Percentiles rank a stretch among this genome's conserved stretches.
phyloP scores from a whole-genome alignment of 257 asterid genomes.

The Penstemon newberryi region DNA sequence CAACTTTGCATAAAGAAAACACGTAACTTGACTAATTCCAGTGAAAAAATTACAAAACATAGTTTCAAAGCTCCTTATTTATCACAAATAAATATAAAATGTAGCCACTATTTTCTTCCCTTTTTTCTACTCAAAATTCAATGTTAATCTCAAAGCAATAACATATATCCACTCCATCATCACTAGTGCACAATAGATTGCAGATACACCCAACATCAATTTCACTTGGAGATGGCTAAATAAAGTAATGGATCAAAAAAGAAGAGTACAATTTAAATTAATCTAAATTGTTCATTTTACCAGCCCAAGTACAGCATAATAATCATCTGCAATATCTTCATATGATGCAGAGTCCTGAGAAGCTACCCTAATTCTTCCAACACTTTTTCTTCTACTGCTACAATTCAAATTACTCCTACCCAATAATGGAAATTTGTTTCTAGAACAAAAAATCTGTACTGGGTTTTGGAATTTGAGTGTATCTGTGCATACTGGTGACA shows the following conservation, averaged over 20 bases:
- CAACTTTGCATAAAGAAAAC: too few relatives aligned
- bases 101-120: background rate
- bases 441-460: slow-evolving; percentile 42
- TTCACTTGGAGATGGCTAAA: too few relatives aligned
- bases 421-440: slow-evolving; percentile 39
- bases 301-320: slow-evolving; percentile 82
- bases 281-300: slow-evolving; percentile 34
- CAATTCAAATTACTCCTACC: slow-evolving; percentile 42
- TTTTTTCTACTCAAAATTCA: background rate
- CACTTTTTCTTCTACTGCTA: slow-evolving; percentile 47
- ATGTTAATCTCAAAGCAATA: background rate
- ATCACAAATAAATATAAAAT: too few relatives aligned
- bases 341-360: slow-evolving; percentile 51
- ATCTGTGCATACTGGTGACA: slow-evolving; percentile 76
- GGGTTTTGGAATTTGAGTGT: slow-evolving; percentile 61
- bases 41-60: too few relatives aligned
- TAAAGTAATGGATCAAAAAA: too few relatives aligned
- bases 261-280: too few relatives aligned
- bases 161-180: background rate
- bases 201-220: background rate
- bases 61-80: too few relatives aligned
- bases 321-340: slow-evolving; percentile 75
- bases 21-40: too few relatives aligned
- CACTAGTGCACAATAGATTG: background rate
- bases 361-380: slow-evolving; percentile 59